Evolutionary conservation across 2,329 filamentous ascomycete species (phyloP), one percentile per base, ranked within the genome.

Genomic region (Fusarium mangiferae): DNA sequence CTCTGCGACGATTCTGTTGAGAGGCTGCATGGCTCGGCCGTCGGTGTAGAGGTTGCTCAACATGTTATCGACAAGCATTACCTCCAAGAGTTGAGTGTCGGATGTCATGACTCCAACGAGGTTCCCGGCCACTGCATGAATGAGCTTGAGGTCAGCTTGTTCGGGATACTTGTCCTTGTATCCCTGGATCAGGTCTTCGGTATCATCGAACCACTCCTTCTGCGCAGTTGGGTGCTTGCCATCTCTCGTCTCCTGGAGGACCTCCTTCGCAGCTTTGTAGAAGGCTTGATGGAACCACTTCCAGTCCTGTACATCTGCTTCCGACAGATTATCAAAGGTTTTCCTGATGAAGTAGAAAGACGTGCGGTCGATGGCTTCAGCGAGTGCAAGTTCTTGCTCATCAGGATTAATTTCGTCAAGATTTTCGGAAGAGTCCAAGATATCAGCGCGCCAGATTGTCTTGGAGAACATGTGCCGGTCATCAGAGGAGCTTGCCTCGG

Each of bases 231-330:
- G 49, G 9, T 62, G 59, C 8, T 45, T 62, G 7, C 39, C 59
- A 15, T 62, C 49, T 18, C 41, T 36, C 6, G 59, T 44, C 20
- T 62, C 59, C 14, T 41, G 59, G 0, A 62, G 30, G 24, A 44
- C 35, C 6, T 62, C 59, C 24, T 56, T 62, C 5, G 59, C 35
- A 20, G 59, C 33, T 3, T 56, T 62, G 38, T 62, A 62, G 7
- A 56, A 56, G 9, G 59, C 20, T 30, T 56, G 20, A 9, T 62
- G 59, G 12, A 62, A 62, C 59, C 59, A 62, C 39, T 62, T 62
- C 59, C 49, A 62, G 11, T 22, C 24, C 20, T 45, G 7, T 1
- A 45, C 22, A 3, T 62, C 59, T 30, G 11, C 7, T 24, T 62
- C 39, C 1, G 39, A 56, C 7, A 62, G 24, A 18, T 56, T 48